Percentiles rank a stretch among this genome's conserved stretches.
Evolutionary conservation across 352 stramenopile species (phyloP).

Genomic region (Aphanomyces invadans): DNA sequence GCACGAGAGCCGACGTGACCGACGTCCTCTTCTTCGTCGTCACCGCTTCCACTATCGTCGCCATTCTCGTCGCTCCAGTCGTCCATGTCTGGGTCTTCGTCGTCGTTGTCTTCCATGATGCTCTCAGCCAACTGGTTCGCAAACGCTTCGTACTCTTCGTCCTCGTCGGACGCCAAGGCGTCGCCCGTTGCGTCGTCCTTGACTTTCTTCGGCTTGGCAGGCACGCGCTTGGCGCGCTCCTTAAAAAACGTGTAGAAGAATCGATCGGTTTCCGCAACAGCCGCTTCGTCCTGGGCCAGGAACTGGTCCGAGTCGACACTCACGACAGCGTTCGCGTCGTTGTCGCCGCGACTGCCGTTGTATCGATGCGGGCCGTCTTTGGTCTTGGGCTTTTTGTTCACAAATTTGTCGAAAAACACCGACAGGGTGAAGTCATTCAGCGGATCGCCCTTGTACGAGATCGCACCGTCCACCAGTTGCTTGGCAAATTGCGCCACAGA

Average conservation of each 20-base stretch:
- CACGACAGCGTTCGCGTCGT: slow-evolving; percentile 26
- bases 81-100: slow-evolving; percentile 69
- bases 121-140: slow-evolving; percentile 82
- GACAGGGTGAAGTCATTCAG: slow-evolving; percentile 95
- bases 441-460: slow-evolving; percentile 93
- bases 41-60: slow-evolving; percentile 39
- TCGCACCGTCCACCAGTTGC: slow-evolving; percentile 61
- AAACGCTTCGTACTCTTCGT: slow-evolving; percentile 82
- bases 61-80: slow-evolving; percentile 51
- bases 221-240: slow-evolving; percentile 56
- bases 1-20: not conserved
- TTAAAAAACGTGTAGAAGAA: slow-evolving; percentile 95
- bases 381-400: slow-evolving; percentile 95
- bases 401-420: slow-evolving; percentile 98
- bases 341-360: slow-evolving; percentile 34
- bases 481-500: slow-evolving; percentile 91
- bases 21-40: slow-evolving; percentile 35
- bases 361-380: slow-evolving; percentile 24
- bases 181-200: slow-evolving; percentile 41
- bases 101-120: slow-evolving; percentile 77
- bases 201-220: slow-evolving; percentile 31
- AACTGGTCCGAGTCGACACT: slow-evolving; percentile 65
- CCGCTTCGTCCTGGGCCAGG: slow-evolving; percentile 47
- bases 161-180: slow-evolving; percentile 52
- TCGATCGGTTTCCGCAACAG: slow-evolving; percentile 69